These are phyloP conservation scores for Vigna nakashimae DNA, from an alignment of 306 rosid species.

Conservation along the genomic window DNA sequence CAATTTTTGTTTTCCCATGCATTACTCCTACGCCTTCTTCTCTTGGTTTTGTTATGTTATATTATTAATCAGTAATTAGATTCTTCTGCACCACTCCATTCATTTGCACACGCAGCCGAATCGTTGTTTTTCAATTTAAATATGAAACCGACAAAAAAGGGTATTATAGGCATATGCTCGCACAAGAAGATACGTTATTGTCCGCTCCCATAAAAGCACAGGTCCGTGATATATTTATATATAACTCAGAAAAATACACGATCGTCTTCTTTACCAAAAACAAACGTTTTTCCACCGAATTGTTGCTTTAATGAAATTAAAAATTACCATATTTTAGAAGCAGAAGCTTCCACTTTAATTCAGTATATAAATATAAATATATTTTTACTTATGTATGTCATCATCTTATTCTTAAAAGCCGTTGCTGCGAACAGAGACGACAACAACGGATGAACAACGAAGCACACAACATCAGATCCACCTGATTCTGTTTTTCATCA, in stretches of 20 bases:
- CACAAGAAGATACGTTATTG: conserved; percentile 42
- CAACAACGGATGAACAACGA: conserved; percentile 20
- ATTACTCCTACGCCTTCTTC: conserved; percentile 39
- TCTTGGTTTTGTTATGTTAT: neutral
- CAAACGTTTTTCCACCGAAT: conserved; percentile 44
- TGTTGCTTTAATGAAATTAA: neutral
- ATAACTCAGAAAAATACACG: neutral
- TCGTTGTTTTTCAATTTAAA: neutral
- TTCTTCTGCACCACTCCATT: neutral
- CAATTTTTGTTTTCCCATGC: conserved; percentile 30
- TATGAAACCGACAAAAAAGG: conserved; percentile 3
- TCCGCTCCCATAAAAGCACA: conserved; percentile 35
- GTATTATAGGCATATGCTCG: neutral
- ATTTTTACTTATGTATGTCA: conserved; percentile 31
- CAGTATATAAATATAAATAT: neutral
- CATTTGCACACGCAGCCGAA: neutral
- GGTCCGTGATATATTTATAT: conserved; percentile 31
- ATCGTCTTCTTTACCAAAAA: conserved; percentile 9
- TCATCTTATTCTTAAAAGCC: conserved; percentile 40
- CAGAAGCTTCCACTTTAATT: conserved; percentile 57
- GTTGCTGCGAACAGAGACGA: conserved; percentile 36
- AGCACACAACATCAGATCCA: conserved; percentile 29
- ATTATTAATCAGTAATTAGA: too few species aligned
- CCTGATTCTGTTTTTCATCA: conserved; percentile 10
- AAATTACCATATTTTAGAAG: conserved; percentile 22